Percentiles rank a stretch among this genome's conserved stretches.
phyloP scores from a whole-genome alignment of 106 monocot species.

The Allium cepa region DNA sequence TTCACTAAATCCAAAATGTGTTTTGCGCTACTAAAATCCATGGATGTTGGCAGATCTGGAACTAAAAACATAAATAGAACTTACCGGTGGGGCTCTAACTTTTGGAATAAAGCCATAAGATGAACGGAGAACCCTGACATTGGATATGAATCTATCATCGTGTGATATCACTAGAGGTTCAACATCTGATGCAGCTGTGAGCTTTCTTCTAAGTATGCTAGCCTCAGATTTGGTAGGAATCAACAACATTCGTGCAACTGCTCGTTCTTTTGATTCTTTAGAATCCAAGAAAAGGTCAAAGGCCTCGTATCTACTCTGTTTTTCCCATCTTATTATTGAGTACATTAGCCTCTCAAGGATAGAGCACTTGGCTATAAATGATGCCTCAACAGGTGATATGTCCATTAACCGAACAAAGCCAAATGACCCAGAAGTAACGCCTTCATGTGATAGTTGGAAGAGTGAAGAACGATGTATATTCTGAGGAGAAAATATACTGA shows the following conservation, averaged over 20 bases:
- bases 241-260: slow-evolving; percentile 67
- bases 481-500: slow-evolving; percentile 68
- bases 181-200: slow-evolving; percentile 47
- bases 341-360: slow-evolving; percentile 62
- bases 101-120: slow-evolving; percentile 78
- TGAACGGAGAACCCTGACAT: slow-evolving; percentile 60
- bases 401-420: slow-evolving; percentile 84
- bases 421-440: slow-evolving; percentile 42
- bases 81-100: slow-evolving; percentile 82
- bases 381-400: slow-evolving; percentile 67
- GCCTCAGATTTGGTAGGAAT: slow-evolving; percentile 59
- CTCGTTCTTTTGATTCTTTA: slow-evolving; percentile 46
- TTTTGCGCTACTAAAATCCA: too few relatives aligned
- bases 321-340: slow-evolving; percentile 48
- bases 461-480: slow-evolving; percentile 45
- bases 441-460: slow-evolving; percentile 12
- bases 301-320: slow-evolving; percentile 37
- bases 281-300: slow-evolving; percentile 52
- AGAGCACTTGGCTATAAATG: slow-evolving; percentile 68
- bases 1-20: too few relatives aligned
- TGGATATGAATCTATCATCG: slow-evolving; percentile 66
- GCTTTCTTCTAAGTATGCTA: slow-evolving; percentile 44
- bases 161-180: slow-evolving; percentile 62
- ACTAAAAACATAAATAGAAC: slow-evolving; percentile 11
- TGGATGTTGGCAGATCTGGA: too few relatives aligned